Conservation (phyloP, 2,329 filamentous ascomycete genomes). For the Cordyceps farinosa region DNA sequence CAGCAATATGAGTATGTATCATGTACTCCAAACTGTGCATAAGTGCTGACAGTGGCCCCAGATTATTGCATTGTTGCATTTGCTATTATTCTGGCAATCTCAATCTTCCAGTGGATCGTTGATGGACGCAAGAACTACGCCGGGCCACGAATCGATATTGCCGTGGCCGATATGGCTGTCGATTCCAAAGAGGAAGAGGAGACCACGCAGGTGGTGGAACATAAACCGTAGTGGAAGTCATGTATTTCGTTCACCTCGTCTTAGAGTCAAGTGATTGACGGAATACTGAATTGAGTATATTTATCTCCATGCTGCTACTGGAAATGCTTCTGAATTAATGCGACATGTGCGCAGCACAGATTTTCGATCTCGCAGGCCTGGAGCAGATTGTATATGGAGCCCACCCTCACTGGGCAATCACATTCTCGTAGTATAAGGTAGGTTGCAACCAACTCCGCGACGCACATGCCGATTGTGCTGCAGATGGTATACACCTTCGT, state of each 20-base stretch:
- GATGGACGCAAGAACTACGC: conserved; percentile 45
- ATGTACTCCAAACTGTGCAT: not conserved
- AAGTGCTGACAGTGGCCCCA: conserved; percentile 6
- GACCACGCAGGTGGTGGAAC: conserved; percentile 19
- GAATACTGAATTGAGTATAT: not conserved
- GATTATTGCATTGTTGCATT: conserved; percentile 46
- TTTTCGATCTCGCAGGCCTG: not conserved
- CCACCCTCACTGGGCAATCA: not conserved
- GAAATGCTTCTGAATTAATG: not conserved
- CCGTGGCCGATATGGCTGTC: not conserved
- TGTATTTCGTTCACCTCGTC: no score
- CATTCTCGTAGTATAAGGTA: not conserved
- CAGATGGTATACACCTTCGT: not conserved
- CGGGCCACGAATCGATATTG: conserved; percentile 28
- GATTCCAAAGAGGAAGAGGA: conserved; percentile 3
- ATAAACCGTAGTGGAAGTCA: conserved; percentile 17
- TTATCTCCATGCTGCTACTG: not conserved
- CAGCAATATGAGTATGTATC: conserved; percentile 57
- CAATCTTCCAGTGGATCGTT: conserved; percentile 41
- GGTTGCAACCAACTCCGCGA: not conserved
- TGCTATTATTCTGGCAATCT: conserved; percentile 42
- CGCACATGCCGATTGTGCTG: not conserved
- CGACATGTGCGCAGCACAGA: not conserved
- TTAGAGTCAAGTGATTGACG: not conserved
- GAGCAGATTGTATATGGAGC: not conserved